These are phyloP conservation scores for Fraxinus angustifolia DNA, from an alignment of 305 asterid genomes.

Conservation along the genomic window DNA sequence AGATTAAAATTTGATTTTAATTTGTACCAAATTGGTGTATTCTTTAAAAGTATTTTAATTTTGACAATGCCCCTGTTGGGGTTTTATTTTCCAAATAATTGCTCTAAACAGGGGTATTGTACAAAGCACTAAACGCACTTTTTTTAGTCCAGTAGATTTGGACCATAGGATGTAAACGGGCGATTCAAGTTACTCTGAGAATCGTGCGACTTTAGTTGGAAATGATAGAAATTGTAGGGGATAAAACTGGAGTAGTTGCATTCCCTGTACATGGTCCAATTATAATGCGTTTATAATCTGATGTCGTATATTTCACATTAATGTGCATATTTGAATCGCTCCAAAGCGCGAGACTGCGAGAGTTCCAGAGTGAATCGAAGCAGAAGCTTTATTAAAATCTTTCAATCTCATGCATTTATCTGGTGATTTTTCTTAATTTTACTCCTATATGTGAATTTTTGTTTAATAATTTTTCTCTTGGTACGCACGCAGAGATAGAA, in stretches of 20 bases:
- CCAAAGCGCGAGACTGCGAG: background rate
- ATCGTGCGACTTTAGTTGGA: background rate
- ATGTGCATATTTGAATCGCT: background rate
- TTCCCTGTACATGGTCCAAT: background rate
- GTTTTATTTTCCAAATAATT: no score
- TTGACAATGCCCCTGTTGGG: no score
- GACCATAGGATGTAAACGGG: background rate
- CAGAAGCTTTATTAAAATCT: background rate
- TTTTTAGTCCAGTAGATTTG: background rate
- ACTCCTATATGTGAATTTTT: background rate
- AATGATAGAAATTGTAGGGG: background rate
- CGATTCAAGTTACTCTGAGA: background rate
- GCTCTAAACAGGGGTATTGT: background rate
- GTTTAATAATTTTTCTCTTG: background rate
- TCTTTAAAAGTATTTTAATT: no score
- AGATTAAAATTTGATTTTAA: no score
- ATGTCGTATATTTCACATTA: background rate
- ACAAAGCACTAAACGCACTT: background rate
- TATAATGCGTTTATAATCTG: background rate
- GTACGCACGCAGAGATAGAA: background rate
- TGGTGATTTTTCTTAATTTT: background rate
- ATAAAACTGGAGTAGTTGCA: background rate
- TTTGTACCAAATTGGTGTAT: no score
- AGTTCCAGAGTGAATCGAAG: background rate
- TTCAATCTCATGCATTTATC: background rate